Conservation (phyloP, 176 grass and related monocot species). For the Ensete glaucum region DNA sequence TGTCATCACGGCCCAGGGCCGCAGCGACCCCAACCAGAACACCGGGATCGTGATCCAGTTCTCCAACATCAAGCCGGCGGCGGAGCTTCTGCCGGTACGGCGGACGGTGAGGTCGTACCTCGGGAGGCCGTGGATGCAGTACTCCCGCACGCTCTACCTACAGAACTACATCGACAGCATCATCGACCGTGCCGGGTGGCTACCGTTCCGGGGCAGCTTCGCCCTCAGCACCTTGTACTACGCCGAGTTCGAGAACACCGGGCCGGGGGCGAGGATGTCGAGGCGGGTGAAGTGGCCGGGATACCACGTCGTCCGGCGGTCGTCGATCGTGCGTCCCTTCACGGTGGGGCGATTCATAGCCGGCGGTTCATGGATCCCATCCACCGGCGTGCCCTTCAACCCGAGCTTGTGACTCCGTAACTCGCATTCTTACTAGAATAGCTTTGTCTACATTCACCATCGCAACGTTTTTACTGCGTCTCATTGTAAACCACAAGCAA, state of each 20-base stretch:
- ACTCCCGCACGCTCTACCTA: not conserved
- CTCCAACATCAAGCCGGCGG: not conserved
- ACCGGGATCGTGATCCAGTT: not conserved
- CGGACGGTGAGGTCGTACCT: not conserved
- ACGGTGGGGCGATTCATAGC: not conserved
- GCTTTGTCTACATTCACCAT: too few relatives aligned
- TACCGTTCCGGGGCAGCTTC: not conserved
- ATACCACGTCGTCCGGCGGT: not conserved
- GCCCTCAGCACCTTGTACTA: not conserved
- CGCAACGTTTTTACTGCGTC: too few relatives aligned
- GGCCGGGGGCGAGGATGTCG: not conserved
- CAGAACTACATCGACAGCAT: not conserved
- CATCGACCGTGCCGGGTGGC: not conserved
- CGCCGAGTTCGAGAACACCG: constrained; percentile 1
- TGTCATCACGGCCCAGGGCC: not conserved
- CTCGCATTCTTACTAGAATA: too few relatives aligned
- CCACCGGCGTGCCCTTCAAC: too few relatives aligned
- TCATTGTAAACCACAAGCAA: too few relatives aligned
- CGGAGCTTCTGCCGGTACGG: not conserved
- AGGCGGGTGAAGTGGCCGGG: constrained; percentile 8
- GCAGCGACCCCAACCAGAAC: not conserved
- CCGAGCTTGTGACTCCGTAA: too few relatives aligned
- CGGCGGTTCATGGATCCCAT: too few relatives aligned
- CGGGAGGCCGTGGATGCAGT: constrained; percentile 5
- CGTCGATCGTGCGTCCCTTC: not conserved